phyloP scores from a whole-genome alignment of 805 yeast species.

The Pichia sporocuriosa region DNA sequence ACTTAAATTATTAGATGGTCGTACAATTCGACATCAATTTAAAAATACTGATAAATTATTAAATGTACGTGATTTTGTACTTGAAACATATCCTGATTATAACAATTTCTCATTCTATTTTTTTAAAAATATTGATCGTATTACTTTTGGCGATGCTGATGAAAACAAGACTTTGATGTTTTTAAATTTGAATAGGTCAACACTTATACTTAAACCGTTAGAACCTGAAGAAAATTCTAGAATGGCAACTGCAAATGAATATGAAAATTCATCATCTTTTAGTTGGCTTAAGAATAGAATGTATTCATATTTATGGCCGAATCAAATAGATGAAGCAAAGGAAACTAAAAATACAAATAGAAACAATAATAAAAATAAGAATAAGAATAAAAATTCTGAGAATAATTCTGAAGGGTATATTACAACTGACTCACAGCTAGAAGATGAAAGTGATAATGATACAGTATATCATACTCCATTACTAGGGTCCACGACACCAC shows the following conservation, averaged over 20 bases:
- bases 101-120: conserved; percentile 44
- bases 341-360: not conserved
- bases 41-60: conserved; percentile 37
- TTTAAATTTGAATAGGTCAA: conserved; percentile 61
- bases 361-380: not conserved
- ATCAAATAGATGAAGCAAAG: not conserved
- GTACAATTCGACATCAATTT: conserved; percentile 47
- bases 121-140: conserved; percentile 49
- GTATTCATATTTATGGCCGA: conserved; percentile 14
- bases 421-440: not conserved
- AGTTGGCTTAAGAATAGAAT: conserved; percentile 24
- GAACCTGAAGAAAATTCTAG: conserved; percentile 21
- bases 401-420: not conserved
- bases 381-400: too few species aligned
- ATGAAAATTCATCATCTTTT: conserved; percentile 13
- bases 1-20: conserved; percentile 62
- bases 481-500: conserved; percentile 15
- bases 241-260: conserved; percentile 9
- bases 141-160: conserved; percentile 54
- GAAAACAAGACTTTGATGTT: conserved; percentile 48
- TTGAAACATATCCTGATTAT: conserved; percentile 40
- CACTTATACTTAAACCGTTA: conserved; percentile 61
- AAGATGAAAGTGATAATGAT: conserved; percentile 19
- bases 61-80: conserved; percentile 58
- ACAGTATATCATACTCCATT: conserved; percentile 25